phyloP scores from a whole-genome alignment of 2,329 filamentous ascomycete species.

The Penicillium italicum region DNA sequence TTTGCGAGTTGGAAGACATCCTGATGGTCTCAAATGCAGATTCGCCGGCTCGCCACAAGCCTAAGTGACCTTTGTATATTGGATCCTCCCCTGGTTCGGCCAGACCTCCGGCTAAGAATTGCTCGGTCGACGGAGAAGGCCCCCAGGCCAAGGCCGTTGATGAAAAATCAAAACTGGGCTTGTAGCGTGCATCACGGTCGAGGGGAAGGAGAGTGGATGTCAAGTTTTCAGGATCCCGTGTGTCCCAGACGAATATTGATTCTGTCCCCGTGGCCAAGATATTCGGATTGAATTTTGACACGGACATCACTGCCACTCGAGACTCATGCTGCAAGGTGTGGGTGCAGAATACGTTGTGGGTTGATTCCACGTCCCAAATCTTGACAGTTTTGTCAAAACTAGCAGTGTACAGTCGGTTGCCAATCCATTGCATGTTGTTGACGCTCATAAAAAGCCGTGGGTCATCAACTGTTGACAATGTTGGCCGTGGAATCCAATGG shows the following conservation, averaged over 20 bases:
- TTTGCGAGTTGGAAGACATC: constrained; percentile 49
- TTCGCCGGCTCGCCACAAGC: constrained; percentile 51
- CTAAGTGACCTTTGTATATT: constrained; percentile 48
- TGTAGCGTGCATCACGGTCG: constrained; percentile 20
- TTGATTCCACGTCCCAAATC: constrained; percentile 49
- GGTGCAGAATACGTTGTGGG: constrained; percentile 27
- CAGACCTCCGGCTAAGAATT: constrained; percentile 55
- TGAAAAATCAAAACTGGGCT: constrained; percentile 33
- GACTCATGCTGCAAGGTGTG: constrained; percentile 45
- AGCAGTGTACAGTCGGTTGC: constrained; percentile 49
- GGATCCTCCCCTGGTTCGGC: constrained; percentile 39
- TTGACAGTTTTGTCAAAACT: constrained; percentile 57
- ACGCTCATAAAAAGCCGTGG: constrained; percentile 55
- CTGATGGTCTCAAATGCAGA: constrained; percentile 31
- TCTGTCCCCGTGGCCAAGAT: constrained; percentile 49
- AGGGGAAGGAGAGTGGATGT: constrained; percentile 30
- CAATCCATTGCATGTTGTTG: constrained; percentile 52
- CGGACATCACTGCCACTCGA: constrained; percentile 51
- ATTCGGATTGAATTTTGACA: constrained; percentile 38
- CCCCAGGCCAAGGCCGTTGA: constrained; percentile 52
- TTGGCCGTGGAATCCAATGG: constrained; percentile 47
- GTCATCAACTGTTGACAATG: constrained; percentile 47
- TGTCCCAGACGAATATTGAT: constrained; percentile 38
- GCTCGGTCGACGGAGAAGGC: constrained; percentile 30
- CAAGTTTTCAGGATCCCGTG: constrained; percentile 27